These are phyloP conservation scores for barrel medic (Medicago truncatula) DNA, from an alignment of 306 rosid genomes.

Conservation along the genomic window DNA sequence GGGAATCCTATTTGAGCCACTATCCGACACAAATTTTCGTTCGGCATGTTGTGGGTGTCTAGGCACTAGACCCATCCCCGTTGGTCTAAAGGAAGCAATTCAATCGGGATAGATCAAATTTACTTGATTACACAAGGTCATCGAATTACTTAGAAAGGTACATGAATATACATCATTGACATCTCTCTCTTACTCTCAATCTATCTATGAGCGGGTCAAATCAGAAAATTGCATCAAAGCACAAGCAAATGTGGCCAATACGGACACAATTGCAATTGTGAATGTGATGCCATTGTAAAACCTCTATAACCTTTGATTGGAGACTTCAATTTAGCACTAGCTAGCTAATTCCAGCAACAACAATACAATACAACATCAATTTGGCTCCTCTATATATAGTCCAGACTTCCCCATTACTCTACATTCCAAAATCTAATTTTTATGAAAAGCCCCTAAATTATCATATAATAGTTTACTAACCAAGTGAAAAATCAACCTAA, in stretches of 20 bases:
- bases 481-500: background rate
- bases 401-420: background rate
- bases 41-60: too few relatives aligned
- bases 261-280: background rate
- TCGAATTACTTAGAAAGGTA: background rate
- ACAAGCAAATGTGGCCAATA: background rate
- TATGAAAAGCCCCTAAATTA: background rate
- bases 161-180: background rate
- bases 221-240: too few relatives aligned
- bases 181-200: background rate
- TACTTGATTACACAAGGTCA: background rate
- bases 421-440: background rate
- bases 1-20: too few relatives aligned
- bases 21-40: too few relatives aligned
- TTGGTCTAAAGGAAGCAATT: background rate
- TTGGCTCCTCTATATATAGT: background rate
- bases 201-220: background rate
- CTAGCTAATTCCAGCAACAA: too few relatives aligned
- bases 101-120: background rate
- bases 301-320: background rate
- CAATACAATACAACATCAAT: background rate
- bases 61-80: too few relatives aligned
- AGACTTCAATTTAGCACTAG: background rate
- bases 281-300: background rate
- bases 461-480: background rate